These are phyloP conservation scores for Acanthamoeba rhysodes DNA, from an alignment of 208 protist genomes.

Conservation along the genomic window DNA sequence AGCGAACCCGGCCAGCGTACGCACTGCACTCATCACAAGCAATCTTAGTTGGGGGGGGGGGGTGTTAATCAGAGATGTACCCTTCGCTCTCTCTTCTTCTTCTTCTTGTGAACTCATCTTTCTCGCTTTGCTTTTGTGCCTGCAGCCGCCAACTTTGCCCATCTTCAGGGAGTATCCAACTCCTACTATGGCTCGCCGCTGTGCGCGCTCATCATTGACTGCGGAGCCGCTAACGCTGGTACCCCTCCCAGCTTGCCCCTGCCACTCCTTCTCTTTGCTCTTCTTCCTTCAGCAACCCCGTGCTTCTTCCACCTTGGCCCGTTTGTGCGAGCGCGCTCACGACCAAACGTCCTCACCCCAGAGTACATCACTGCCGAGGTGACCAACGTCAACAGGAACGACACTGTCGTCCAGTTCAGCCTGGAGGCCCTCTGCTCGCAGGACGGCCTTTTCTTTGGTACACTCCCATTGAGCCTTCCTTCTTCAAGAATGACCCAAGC, in stretches of 20 bases:
- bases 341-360: too few species aligned
- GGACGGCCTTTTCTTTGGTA: conserved; percentile 68
- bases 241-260: background rate
- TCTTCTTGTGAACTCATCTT: background rate
- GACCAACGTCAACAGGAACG: conserved; percentile 14
- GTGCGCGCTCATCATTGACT: conserved; percentile 36
- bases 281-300: too few species aligned
- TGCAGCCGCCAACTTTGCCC: conserved; percentile 41
- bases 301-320: too few species aligned
- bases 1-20: background rate
- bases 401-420: background rate
- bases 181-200: conserved; percentile 26
- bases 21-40: background rate
- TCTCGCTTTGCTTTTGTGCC: background rate
- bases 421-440: conserved; percentile 55
- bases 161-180: background rate
- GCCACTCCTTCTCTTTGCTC: background rate
- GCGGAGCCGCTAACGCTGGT: conserved; percentile 13
- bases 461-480: background rate
- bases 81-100: background rate
- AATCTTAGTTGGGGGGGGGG: background rate
- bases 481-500: too few species aligned
- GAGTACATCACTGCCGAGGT: background rate
- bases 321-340: too few species aligned
- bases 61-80: background rate